Conservation (phyloP, 495 filamentous ascomycete species). For the Schizothecium vesticola region DNA sequence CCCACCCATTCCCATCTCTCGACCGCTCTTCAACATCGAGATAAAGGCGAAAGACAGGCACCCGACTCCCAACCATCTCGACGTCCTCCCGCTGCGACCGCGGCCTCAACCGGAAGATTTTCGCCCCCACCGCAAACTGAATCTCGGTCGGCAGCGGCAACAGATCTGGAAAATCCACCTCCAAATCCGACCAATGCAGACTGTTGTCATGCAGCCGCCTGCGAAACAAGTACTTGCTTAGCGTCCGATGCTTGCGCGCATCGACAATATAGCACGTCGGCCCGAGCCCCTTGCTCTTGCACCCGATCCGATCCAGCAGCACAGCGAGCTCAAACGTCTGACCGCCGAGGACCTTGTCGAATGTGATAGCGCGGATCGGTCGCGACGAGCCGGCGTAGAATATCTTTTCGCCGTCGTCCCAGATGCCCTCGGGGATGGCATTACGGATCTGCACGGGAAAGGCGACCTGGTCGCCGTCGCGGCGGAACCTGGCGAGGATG, state of each 20-base stretch:
- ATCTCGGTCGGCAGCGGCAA: not conserved
- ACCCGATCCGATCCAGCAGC: not conserved
- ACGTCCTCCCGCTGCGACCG: not conserved
- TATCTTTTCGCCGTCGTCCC: not conserved
- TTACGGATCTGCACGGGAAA: not conserved
- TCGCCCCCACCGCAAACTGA: not conserved
- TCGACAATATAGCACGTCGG: not conserved
- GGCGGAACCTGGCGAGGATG: not conserved
- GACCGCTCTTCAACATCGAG: not conserved
- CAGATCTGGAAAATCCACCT: not conserved
- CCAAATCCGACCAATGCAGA: not conserved
- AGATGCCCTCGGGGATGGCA: not conserved
- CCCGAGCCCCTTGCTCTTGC: not conserved
- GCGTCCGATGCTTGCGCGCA: not conserved
- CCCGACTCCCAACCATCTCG: not conserved
- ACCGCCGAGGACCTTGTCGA: not conserved
- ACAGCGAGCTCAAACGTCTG: not conserved
- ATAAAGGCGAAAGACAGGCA: not conserved
- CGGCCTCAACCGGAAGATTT: not conserved
- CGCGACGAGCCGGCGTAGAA: not conserved
- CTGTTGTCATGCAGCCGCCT: not conserved
- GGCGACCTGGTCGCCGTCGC: not conserved
- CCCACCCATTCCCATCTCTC: not conserved
- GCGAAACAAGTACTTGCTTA: not conserved
- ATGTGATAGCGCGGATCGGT: not conserved